Conservation (phyloP, 495 filamentous ascomycete genomes). For the Penicillium desertorum region DNA sequence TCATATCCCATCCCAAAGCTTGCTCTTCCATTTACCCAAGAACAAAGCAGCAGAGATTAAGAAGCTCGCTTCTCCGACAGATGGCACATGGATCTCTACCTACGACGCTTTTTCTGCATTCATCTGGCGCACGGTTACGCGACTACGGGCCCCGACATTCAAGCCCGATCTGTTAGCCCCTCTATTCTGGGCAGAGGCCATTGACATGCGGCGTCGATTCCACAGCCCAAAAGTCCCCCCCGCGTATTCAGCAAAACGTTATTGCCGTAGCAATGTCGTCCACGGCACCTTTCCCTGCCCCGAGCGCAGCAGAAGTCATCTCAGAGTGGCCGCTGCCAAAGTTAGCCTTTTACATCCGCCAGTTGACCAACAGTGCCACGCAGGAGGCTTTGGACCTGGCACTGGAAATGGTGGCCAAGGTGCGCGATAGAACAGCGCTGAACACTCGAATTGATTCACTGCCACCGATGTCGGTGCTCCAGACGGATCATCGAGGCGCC, state of each 20-base stretch:
- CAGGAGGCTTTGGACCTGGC: conserved; percentile 28
- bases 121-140: conserved; percentile 35
- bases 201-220: conserved; percentile 43
- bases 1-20: conserved; percentile 25
- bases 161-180: conserved; percentile 25
- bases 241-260: conserved; percentile 38
- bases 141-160: conserved; percentile 35
- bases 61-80: conserved; percentile 30
- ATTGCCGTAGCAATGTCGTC: conserved; percentile 22
- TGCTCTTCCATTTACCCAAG: conserved; percentile 44
- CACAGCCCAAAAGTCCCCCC: conserved; percentile 29
- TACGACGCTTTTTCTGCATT: conserved; percentile 45
- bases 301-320: conserved; percentile 34
- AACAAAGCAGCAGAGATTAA: conserved; percentile 45
- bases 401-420: conserved; percentile 32
- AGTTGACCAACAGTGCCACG: conserved; percentile 36
- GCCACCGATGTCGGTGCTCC: conserved; percentile 24
- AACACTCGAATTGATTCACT: conserved; percentile 18
- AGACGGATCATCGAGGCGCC: conserved; percentile 30
- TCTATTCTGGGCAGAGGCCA: conserved; percentile 34
- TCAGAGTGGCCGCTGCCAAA: conserved; percentile 35
- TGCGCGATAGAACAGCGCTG: conserved; percentile 40
- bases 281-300: background rate
- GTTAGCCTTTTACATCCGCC: conserved; percentile 40
- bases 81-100: conserved; percentile 41